These are phyloP conservation scores for Alternaria atra DNA, from an alignment of 2,329 filamentous ascomycete species.

Conservation along the genomic window DNA sequence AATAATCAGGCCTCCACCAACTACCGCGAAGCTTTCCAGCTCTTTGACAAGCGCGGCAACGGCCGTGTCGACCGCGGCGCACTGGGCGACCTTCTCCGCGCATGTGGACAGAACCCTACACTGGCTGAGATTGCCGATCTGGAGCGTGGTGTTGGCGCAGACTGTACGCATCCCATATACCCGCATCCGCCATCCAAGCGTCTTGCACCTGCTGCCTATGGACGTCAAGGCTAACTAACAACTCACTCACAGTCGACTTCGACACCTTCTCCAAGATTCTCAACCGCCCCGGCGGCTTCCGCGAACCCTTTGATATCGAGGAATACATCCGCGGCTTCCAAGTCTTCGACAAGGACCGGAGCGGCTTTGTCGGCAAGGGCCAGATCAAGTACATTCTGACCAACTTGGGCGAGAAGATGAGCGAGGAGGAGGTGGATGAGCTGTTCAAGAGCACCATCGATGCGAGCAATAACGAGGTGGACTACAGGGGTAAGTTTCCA, in stretches of 20 bases:
- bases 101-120: constrained; percentile 97
- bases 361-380: constrained; percentile 95
- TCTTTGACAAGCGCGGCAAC: constrained; percentile 99
- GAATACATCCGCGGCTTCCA: constrained; percentile 99
- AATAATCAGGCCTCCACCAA: constrained; percentile 77
- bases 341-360: constrained; percentile 99
- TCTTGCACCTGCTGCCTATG: background rate
- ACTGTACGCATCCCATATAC: constrained; percentile 74
- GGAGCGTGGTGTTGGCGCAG: constrained; percentile 86
- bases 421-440: constrained; percentile 98
- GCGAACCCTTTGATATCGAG: constrained; percentile 95
- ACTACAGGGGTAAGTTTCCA: constrained; percentile 81
- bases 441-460: constrained; percentile 93
- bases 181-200: background rate
- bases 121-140: constrained; percentile 90
- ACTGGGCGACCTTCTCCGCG: constrained; percentile 91
- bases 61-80: constrained; percentile 87
- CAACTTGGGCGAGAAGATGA: constrained; percentile 99
- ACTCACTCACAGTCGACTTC: constrained; percentile 78
- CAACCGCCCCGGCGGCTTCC: constrained; percentile 97
- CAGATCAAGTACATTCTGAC: constrained; percentile 98
- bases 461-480: constrained; percentile 94
- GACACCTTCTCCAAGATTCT: constrained; percentile 96
- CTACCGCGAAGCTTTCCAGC: constrained; percentile 99
- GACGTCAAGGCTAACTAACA: constrained; percentile 4